Evolutionary conservation across 768 basidiomycete species (phyloP).

Genomic region (Xanthoconium purpureum): DNA sequence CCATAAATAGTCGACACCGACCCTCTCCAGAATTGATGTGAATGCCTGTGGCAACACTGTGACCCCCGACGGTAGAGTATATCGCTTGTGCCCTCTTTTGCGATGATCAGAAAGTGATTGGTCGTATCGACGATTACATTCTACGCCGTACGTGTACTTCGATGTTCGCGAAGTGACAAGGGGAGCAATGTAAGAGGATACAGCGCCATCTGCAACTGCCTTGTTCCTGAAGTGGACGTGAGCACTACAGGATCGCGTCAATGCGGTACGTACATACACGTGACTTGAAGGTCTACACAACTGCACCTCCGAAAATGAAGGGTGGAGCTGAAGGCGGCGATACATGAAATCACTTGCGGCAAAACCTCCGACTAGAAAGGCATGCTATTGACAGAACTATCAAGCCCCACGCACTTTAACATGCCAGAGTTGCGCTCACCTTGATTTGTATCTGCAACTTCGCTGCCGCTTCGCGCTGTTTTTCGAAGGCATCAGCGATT

Average conservation of each 20-base stretch:
- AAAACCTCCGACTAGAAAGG: slow-evolving; percentile 53
- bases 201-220: slow-evolving; percentile 35
- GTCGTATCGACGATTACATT: slow-evolving; percentile 28
- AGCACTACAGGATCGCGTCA: not conserved
- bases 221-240: slow-evolving; percentile 29
- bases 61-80: slow-evolving; percentile 25
- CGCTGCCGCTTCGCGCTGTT: slow-evolving; percentile 20
- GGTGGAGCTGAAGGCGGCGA: slow-evolving; percentile 33
- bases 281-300: slow-evolving; percentile 47
- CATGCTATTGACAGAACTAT: slow-evolving; percentile 17
- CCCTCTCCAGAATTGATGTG: slow-evolving; percentile 35
- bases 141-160: slow-evolving; percentile 38
- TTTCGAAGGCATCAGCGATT: slow-evolving; percentile 32
- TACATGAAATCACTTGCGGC: slow-evolving; percentile 47
- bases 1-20: not conserved
- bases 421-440: not conserved
- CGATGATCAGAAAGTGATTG: slow-evolving; percentile 35
- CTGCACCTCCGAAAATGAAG: slow-evolving; percentile 20
- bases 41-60: slow-evolving; percentile 34
- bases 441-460: slow-evolving; percentile 26
- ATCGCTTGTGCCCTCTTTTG: slow-evolving; percentile 24
- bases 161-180: slow-evolving; percentile 44
- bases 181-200: slow-evolving; percentile 35
- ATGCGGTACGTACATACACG: slow-evolving; percentile 35
- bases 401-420: not conserved